Base-by-base conservation (phyloP, 805 yeast species). In the Torulaspora gathmanii region DNA sequence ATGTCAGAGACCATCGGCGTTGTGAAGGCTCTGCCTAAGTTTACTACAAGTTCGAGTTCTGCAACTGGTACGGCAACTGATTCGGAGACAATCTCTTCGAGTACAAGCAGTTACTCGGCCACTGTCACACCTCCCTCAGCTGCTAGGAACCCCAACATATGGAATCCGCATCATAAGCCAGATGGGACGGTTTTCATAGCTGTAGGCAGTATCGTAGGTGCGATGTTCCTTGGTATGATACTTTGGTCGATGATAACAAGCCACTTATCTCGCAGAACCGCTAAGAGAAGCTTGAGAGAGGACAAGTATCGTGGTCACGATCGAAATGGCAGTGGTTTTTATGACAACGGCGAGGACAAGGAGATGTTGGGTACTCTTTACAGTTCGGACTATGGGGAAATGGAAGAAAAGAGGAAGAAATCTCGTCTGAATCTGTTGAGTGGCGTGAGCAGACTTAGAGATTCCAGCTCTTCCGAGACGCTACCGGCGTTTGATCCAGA, bases 181-280 rank as follows among this genome's bases (percentile, higher is more conserved):
- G 73, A 77, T 37, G 95, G 95, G 1, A 83, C 93, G 1, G 89
- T 88, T 2, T 87, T 86, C 65, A 87, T 88, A 41, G 83, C 86
- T 0, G 83, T 86, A 34, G 95, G 95, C 1, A 70, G 83, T 9
- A 71, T 82, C 30, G 78, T 82, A 4, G 86, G 82, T 0, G 80
- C 78, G 30, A 67, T 84, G 3, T 63, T 81, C 16, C 50, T 82
- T 3, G 72, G 71, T 1, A 70, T 83, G 31, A 51, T 75, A 9
- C 51, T 71, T 11, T 81, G 83, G 75, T 77, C 82, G 53, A 55
- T 75, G 17, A 61, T 76, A 19, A 68, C 72, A 33, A 74, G 77
- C 11, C 50, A 73, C 26, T 56, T 67, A 11, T 79, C 87, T 4
- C 74, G 75, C 22, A 69, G 75, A 47, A 59, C 73, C 34, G 80